Conservation (phyloP, 495 filamentous ascomycete species). For the Lepraria neglecta region DNA sequence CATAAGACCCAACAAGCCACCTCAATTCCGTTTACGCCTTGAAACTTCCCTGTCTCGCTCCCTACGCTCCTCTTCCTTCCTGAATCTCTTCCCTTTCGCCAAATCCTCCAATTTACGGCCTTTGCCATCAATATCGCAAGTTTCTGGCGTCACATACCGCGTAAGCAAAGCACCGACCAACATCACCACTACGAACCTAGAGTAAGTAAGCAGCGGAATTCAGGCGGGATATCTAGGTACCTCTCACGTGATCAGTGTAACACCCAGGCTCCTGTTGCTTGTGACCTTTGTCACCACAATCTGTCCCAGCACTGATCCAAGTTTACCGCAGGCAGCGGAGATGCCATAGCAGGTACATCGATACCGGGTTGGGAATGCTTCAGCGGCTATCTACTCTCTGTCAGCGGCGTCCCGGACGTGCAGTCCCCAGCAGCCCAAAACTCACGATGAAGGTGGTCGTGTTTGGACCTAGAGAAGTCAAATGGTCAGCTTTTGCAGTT, state of each 20-base stretch:
- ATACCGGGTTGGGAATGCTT: slow-evolving; percentile 57
- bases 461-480: slow-evolving; percentile 37
- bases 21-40: slow-evolving; percentile 6
- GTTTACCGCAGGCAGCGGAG: slow-evolving; percentile 49
- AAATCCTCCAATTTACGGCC: slow-evolving; percentile 20
- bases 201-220: neutral
- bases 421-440: neutral
- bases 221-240: neutral
- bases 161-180: slow-evolving; percentile 19
- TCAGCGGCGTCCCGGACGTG: neutral
- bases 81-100: slow-evolving; percentile 12
- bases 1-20: neutral
- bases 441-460: slow-evolving; percentile 53
- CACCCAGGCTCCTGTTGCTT: slow-evolving; percentile 12
- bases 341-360: slow-evolving; percentile 52
- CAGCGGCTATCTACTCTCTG: slow-evolving; percentile 41
- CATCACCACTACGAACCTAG: slow-evolving; percentile 26
- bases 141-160: slow-evolving; percentile 19
- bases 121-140: slow-evolving; percentile 18
- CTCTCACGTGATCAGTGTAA: slow-evolving; percentile 20
- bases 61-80: slow-evolving; percentile 4
- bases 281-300: slow-evolving; percentile 39
- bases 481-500: neutral
- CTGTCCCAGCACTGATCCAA: slow-evolving; percentile 54
- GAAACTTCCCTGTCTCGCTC: slow-evolving; percentile 4